phyloP scores from a whole-genome alignment of 2,329 filamentous ascomycete species.

The Colletotrichum aenigma region DNA sequence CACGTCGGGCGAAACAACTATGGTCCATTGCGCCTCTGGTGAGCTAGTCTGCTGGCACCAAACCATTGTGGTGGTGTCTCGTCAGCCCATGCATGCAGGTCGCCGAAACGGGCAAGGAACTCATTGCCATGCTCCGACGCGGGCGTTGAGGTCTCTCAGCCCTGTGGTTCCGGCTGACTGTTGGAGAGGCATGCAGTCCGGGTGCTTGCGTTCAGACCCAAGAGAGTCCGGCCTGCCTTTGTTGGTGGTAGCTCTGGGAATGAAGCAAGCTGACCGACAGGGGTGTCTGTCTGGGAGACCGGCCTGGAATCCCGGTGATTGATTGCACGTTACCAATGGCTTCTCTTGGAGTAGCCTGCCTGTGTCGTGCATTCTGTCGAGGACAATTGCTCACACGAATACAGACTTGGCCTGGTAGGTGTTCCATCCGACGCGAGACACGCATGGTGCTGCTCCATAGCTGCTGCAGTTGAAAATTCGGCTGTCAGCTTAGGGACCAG shows the following conservation, averaged over 20 bases:
- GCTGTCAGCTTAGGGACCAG: not conserved
- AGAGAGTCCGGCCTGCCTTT: not conserved
- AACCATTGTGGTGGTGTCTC: not conserved
- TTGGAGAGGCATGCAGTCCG: not conserved
- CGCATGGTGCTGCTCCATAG: not conserved
- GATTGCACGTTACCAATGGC: not conserved
- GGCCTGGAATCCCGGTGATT: not conserved
- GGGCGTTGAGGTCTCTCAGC: not conserved
- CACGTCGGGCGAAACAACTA: not conserved
- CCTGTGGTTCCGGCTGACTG: not conserved
- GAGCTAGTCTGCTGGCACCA: not conserved
- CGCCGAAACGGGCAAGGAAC: not conserved
- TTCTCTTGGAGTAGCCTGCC: not conserved
- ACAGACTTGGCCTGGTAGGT: not conserved
- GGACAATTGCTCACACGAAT: not conserved
- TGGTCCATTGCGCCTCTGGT: not conserved
- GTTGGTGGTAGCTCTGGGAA: not conserved
- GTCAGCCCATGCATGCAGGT: not conserved
- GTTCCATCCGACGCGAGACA: not conserved
- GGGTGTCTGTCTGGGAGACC: not conserved
- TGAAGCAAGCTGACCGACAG: not conserved
- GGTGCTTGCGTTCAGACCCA: not conserved
- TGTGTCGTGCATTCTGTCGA: not conserved
- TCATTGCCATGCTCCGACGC: not conserved
- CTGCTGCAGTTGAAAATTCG: not conserved